Base-by-base conservation (phyloP, 2,329 filamentous ascomycete genomes). In the Dactylonectria estremocensis region DNA sequence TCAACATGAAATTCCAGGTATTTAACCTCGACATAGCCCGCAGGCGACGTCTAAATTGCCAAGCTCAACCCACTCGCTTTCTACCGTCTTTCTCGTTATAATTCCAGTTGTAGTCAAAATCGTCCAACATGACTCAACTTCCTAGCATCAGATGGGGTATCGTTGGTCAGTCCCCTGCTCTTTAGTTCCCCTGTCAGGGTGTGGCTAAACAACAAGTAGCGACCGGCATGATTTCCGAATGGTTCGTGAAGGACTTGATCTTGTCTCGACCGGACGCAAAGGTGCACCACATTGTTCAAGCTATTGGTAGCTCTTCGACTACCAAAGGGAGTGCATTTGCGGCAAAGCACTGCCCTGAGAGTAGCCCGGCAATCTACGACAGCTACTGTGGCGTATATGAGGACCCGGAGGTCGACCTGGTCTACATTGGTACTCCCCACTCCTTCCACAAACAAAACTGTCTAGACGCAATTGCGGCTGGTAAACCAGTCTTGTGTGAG, bases 361-460 rank as follows among this genome's bases (percentile, higher is more conserved):
- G 67, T n/a, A 64, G 64, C 7, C 81, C 82, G 3, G 69, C 74
- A 11, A 63, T 83, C 22, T 83, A 84, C 48, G 80, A 77, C 4
- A 80, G 74, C 54, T 85, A 86, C 59, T 71, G 76, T 3, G 77
- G 82, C 35, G 76, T 83, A 13, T 85, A 83, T 67, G 70, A 72
- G 22, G 82, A 85, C 64, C 76, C 80, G 0, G 64, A 79, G 9
- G 83, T 85, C 28, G 83, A 86, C 64, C 80, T 83, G 20, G 74
- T 86, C 50, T 85, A 86, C 72, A 82, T 86, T 46, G 83, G 83
- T 40, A 84, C 80, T 8, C 84, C 84, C 0, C 83, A 85, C 66
- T 79, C 77, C 31, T 82, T 85, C 59, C 84, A 86, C 73, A 81
- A 80, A 67, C 76, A 80, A 33, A 81, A 83, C 62, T 83, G 80